phyloP scores from a whole-genome alignment of 2,329 filamentous ascomycete species.

The Fusarium graminum region DNA sequence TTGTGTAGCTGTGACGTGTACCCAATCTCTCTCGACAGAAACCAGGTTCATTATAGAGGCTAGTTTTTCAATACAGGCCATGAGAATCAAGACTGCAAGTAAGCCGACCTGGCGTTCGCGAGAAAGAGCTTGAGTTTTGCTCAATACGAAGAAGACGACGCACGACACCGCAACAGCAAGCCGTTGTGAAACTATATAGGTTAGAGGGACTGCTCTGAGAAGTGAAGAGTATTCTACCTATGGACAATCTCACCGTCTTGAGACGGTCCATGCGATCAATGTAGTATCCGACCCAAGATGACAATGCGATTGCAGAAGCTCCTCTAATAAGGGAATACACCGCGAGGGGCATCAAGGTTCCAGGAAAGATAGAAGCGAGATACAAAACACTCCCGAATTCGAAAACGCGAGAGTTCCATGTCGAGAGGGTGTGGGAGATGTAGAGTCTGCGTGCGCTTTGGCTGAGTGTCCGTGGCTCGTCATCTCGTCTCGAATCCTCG shows the following conservation, averaged over 20 bases:
- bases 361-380: conserved; percentile 66
- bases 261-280: conserved; percentile 70
- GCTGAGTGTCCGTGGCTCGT: conserved; percentile 26
- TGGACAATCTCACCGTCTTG: conserved; percentile 64
- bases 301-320: conserved; percentile 68
- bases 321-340: conserved; percentile 76
- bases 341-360: conserved; percentile 74
- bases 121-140: conserved; percentile 7
- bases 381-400: conserved; percentile 73
- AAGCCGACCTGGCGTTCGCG: conserved; percentile 40
- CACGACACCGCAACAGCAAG: conserved; percentile 63
- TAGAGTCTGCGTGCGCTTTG: conserved; percentile 60
- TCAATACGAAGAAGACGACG: conserved; percentile 56
- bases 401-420: conserved; percentile 74
- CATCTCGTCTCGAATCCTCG: neutral
- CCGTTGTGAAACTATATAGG: conserved; percentile 53
- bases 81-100: conserved; percentile 57
- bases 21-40: conserved; percentile 79
- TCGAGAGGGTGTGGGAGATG: conserved; percentile 71
- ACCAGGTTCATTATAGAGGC: conserved; percentile 74
- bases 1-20: conserved; percentile 44
- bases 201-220: conserved; percentile 7
- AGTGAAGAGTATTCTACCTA: conserved; percentile 46
- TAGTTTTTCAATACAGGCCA: conserved; percentile 79
- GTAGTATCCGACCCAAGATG: conserved; percentile 68